phyloP scores from a whole-genome alignment of 2,329 filamentous ascomycete species.

The Neonectria sp. region DNA sequence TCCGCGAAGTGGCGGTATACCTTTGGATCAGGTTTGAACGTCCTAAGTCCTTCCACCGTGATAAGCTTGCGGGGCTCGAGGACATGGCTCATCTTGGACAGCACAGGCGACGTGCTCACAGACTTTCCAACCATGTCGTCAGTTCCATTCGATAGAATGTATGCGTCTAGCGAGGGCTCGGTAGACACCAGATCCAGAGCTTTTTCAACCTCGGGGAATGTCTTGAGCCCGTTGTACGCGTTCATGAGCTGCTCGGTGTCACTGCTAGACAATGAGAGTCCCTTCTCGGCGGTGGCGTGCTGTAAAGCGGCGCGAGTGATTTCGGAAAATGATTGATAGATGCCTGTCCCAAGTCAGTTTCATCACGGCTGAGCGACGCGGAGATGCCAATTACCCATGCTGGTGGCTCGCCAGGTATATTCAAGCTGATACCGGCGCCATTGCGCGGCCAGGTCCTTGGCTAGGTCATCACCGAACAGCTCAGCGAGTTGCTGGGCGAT shows the following conservation, averaged over 20 bases:
- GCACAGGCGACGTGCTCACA: constrained; percentile 68
- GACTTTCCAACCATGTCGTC: constrained; percentile 73
- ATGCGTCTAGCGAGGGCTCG: constrained; percentile 62
- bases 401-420: constrained; percentile 83
- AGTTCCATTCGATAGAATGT: constrained; percentile 82
- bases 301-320: constrained; percentile 74
- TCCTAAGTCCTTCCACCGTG: constrained; percentile 71
- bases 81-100: constrained; percentile 61
- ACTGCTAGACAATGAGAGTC: constrained; percentile 58
- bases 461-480: constrained; percentile 71
- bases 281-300: constrained; percentile 75
- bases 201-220: constrained; percentile 74
- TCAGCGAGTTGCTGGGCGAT: constrained; percentile 72
- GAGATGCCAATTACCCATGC: constrained; percentile 71
- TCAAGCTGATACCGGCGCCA: constrained; percentile 82
- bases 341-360: constrained; percentile 57
- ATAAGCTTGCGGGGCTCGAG: constrained; percentile 66
- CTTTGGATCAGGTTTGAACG: constrained; percentile 76
- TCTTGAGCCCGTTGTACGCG: constrained; percentile 74
- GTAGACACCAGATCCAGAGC: constrained; percentile 65
- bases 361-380: no score
- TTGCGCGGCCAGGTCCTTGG: constrained; percentile 68
- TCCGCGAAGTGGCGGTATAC: constrained; percentile 73
- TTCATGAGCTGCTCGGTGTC: constrained; percentile 69
- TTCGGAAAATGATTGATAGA: constrained; percentile 66